Evolutionary conservation across 371 early-diverging fungal species (phyloP).

Genomic region (Mucor indicus): DNA sequence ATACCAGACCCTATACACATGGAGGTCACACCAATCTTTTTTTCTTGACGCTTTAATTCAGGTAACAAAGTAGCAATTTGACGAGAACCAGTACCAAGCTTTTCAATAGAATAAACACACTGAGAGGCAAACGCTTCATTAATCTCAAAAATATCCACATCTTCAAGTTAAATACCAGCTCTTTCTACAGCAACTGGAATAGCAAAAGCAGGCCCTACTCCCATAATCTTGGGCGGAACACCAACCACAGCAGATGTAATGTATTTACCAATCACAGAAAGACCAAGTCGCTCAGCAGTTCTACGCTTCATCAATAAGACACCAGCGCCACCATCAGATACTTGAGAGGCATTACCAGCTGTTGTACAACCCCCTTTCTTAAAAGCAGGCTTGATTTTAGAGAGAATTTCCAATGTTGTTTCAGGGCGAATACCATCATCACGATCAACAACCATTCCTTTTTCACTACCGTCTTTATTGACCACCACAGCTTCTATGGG

Average conservation of each 20-base stretch:
- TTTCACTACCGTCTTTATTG: constrained; percentile 67
- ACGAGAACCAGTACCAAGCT: constrained; percentile 85
- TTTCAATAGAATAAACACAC: constrained; percentile 87
- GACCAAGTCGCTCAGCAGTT: constrained; percentile 85
- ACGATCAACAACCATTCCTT: constrained; percentile 58
- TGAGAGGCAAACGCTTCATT: constrained; percentile 99
- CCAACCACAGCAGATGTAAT: constrained; percentile 90
- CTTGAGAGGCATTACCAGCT: constrained; percentile 98
- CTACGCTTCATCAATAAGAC: constrained; percentile 93
- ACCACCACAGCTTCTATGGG: constrained; percentile 79
- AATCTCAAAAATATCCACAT: constrained; percentile 82
- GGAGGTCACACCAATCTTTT: constrained; percentile 81
- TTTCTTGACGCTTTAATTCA: constrained; percentile 83
- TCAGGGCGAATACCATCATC: constrained; percentile 95
- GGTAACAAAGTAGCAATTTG: constrained; percentile 92
- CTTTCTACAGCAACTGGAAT: constrained; percentile 90
- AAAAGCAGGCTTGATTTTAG: constrained; percentile 92
- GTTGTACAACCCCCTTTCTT: constrained; percentile 79
- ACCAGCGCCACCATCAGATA: constrained; percentile 98
- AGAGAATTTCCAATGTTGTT: constrained; percentile 77
- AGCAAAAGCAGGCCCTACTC: constrained; percentile 93
- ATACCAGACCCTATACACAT: constrained; percentile 97
- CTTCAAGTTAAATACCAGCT: constrained; percentile 74
- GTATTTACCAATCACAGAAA: constrained; percentile 88
- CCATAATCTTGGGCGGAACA: constrained; percentile 88